Evolutionary conservation across 305 asterid species (phyloP).

Genomic region (Solanum aculeatissimum): DNA sequence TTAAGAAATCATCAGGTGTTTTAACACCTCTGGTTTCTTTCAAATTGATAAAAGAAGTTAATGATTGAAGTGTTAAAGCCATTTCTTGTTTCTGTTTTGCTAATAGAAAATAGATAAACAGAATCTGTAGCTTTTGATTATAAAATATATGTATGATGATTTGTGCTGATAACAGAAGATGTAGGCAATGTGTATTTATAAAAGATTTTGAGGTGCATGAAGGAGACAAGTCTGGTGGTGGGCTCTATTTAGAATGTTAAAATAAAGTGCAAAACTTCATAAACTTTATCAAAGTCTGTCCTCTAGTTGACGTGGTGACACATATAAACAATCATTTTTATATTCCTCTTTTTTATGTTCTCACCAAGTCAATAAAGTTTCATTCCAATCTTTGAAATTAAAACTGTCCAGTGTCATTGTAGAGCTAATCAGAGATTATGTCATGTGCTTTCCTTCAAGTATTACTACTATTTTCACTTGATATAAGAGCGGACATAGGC

Average conservation of each 20-base stretch:
- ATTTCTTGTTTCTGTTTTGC: constrained; percentile 3
- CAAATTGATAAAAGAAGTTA: constrained; percentile 45
- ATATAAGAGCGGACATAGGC: not conserved
- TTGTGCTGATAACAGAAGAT: constrained; percentile 1
- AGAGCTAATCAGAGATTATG: not conserved
- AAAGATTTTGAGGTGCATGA: constrained; percentile 6
- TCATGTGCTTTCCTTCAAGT: not conserved
- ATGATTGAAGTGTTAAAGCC: constrained; percentile 70
- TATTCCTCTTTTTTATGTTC: not conserved
- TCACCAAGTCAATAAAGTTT: not conserved
- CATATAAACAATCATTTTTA: not conserved
- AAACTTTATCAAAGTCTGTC: constrained; percentile 11
- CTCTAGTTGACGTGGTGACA: not conserved
- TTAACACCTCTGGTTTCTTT: constrained; percentile 36
- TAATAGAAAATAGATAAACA: not conserved
- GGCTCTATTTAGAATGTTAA: constrained; percentile 36
- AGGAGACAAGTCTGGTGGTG: constrained; percentile 55
- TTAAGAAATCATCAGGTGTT: constrained; percentile 42
- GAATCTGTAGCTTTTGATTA: not conserved
- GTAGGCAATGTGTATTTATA: constrained; percentile 38
- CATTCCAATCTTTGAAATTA: not conserved
- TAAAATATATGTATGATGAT: not conserved
- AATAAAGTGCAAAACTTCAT: constrained; percentile 39
- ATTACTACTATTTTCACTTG: not conserved
- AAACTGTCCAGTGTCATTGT: not conserved